Evolutionary conservation across 179 eudicot species (phyloP).

Genomic region (Spergularia azorica): DNA sequence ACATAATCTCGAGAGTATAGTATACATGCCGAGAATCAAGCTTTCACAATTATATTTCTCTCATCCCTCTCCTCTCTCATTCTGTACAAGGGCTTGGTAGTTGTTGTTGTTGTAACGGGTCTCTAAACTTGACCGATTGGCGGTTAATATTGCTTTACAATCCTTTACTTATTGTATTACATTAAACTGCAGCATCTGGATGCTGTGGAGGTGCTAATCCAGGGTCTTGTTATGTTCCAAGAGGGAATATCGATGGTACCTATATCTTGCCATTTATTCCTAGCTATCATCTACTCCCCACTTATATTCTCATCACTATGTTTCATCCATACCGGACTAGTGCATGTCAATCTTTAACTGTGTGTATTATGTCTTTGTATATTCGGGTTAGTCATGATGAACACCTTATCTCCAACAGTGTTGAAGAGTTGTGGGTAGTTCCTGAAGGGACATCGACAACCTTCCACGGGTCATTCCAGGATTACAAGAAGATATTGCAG

Average conservation of each 20-base stretch:
- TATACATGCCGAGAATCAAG: too few species aligned
- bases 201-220: conserved; percentile 97
- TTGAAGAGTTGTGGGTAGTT: conserved; percentile 95
- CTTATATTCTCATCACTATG: neutral
- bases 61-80: too few species aligned
- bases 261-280: neutral
- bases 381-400: conserved; percentile 98
- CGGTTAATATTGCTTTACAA: neutral
- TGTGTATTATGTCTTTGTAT: conserved; percentile 10
- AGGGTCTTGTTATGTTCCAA: conserved; percentile 97
- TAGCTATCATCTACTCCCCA: neutral
- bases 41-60: too few species aligned
- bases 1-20: too few species aligned
- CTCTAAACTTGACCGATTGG: neutral
- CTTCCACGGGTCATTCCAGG: conserved; percentile 85
- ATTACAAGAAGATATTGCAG: conserved; percentile 86
- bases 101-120: too few species aligned
- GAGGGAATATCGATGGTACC: conserved; percentile 98
- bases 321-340: neutral
- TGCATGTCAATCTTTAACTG: conserved; percentile 6
- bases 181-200: conserved; percentile 75
- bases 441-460: conserved; percentile 76
- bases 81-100: too few species aligned
- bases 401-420: conserved; percentile 94
- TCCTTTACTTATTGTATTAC: conserved; percentile 7